phyloP scores from a whole-genome alignment of 305 asterid genomes.

The Monarda citriodora region DNA sequence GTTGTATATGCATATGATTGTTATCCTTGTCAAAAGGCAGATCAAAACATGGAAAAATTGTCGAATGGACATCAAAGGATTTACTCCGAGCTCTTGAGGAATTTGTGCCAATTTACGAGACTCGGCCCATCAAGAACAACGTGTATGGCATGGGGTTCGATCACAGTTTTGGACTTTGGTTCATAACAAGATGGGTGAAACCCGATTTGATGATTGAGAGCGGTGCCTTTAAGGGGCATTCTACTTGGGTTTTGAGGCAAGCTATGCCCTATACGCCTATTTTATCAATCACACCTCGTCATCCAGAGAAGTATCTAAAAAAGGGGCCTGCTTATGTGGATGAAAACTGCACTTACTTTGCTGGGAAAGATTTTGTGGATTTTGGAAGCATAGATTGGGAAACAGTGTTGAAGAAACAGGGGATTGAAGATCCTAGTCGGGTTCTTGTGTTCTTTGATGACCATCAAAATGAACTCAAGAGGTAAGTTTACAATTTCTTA shows the following conservation, averaged over 20 bases:
- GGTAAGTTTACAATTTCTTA: conserved; percentile 35
- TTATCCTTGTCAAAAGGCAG: conserved; percentile 97
- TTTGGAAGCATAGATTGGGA: conserved; percentile 96
- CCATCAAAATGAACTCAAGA: conserved; percentile 95
- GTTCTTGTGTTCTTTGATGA: conserved; percentile 96
- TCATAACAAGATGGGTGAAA: conserved; percentile 79
- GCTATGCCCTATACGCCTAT: conserved; percentile 91
- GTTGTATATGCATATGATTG: conserved; percentile 40
- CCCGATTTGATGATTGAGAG: conserved; percentile 96
- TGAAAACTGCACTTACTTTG: conserved; percentile 91
- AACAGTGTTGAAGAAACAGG: conserved; percentile 66
- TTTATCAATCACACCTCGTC: conserved; percentile 84
- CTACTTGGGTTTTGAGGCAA: conserved; percentile 95
- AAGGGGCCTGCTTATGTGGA: conserved; percentile 98
- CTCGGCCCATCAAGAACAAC: conserved; percentile 90
- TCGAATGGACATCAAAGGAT: conserved; percentile 92
- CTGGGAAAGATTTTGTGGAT: conserved; percentile 95
- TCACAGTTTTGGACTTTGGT: conserved; percentile 98
- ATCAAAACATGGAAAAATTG: conserved; percentile 88
- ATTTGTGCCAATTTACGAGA: conserved; percentile 86
- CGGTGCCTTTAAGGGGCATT: conserved; percentile 97
- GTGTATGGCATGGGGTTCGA: conserved; percentile 97
- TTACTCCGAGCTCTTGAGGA: conserved; percentile 86
- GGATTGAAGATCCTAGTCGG: conserved; percentile 60
- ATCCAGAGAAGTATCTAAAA: conserved; percentile 91